Evolutionary conservation across 177 flowering plant genomes (phyloP).

Genomic region (Vitis hybrid): DNA sequence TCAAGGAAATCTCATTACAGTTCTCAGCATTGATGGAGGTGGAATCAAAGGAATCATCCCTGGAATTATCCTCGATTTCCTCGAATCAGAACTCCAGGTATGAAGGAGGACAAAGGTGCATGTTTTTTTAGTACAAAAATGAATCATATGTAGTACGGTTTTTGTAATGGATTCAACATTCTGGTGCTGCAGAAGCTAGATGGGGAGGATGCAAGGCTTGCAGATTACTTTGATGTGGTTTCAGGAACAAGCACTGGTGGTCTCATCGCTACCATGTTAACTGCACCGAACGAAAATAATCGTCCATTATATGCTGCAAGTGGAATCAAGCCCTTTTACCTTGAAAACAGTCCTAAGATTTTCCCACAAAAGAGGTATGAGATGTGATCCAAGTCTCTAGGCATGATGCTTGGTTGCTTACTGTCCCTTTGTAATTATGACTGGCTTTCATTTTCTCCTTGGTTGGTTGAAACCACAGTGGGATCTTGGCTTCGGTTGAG

Average conservation of each 20-base stretch:
- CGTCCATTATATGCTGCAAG: slow-evolving; percentile 53
- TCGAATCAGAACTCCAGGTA: slow-evolving; percentile 34
- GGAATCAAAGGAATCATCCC: slow-evolving; percentile 33
- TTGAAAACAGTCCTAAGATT: slow-evolving; percentile 44
- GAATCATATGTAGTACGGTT: neutral
- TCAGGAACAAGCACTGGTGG: slow-evolving; percentile 74
- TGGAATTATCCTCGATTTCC: slow-evolving; percentile 19
- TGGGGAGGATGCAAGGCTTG: slow-evolving; percentile 56
- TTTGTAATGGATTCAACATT: neutral
- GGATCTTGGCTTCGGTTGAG: neutral
- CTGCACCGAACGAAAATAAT: slow-evolving; percentile 44
- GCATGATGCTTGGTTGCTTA: too few relatives aligned
- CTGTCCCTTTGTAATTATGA: too few relatives aligned
- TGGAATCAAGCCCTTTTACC: slow-evolving; percentile 49
- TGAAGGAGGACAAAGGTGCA: neutral
- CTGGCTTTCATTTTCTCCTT: too few relatives aligned
- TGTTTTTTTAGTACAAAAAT: neutral
- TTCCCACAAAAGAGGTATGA: slow-evolving; percentile 41
- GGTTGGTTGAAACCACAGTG: slow-evolving; percentile 6
- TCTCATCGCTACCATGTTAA: slow-evolving; percentile 56
- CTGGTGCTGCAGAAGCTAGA: slow-evolving; percentile 39
- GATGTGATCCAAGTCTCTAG: too few relatives aligned
- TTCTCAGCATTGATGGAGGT: slow-evolving; percentile 35
- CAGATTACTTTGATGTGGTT: slow-evolving; percentile 68
- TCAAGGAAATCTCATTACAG: slow-evolving; percentile 17